Percentiles rank a stretch among this genome's conserved stretches.
Evolutionary conservation across 2,329 filamentous ascomycete genomes (phyloP).

Genomic region (Colletotrichum shisoi): DNA sequence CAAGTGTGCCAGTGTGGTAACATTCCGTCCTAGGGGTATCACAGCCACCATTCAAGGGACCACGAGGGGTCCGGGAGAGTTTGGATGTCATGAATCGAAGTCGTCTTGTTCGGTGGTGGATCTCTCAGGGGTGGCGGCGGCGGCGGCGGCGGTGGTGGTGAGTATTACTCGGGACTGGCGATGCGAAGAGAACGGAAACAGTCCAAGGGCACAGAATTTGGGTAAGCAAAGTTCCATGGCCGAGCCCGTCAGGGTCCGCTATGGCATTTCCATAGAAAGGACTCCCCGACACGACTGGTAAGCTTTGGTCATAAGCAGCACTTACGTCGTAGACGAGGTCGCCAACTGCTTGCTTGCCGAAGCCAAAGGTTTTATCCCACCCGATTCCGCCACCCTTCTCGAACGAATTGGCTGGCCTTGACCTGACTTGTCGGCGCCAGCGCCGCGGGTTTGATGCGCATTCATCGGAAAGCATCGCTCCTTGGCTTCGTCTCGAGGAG

Average conservation of each 20-base stretch:
- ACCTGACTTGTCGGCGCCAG: conserved; percentile 3
- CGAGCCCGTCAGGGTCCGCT: too few relatives aligned
- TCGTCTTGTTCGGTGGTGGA: conserved; percentile 34
- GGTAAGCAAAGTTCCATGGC: conserved; percentile 22
- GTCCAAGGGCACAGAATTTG: conserved; percentile 8
- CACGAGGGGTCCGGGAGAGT: not conserved
- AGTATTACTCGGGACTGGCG: not conserved
- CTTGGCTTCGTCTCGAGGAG: not conserved
- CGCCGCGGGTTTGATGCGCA: conserved; percentile 7
- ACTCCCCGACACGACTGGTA: conserved; percentile 15
- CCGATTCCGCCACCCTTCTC: too few relatives aligned
- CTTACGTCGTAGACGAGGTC: not conserved
- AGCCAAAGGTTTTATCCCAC: conserved; percentile 2
- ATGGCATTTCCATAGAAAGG: too few relatives aligned
- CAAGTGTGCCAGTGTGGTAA: not conserved
- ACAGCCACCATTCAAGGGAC: not conserved
- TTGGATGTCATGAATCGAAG: conserved; percentile 23
- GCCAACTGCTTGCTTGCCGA: not conserved
- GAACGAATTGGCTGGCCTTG: conserved; percentile 3
- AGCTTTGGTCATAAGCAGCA: not conserved
- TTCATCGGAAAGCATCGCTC: conserved; percentile 2
- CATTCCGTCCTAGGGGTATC: not conserved
- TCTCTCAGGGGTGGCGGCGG: conserved; percentile 2
- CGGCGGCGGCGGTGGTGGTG: not conserved
- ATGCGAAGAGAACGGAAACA: conserved; percentile 26